A percentile compares a stretch with the other conserved stretches of the same genome.
Conservation (phyloP, 352 stramenopile genomes). For the Phytophthora cryptogea region DNA sequence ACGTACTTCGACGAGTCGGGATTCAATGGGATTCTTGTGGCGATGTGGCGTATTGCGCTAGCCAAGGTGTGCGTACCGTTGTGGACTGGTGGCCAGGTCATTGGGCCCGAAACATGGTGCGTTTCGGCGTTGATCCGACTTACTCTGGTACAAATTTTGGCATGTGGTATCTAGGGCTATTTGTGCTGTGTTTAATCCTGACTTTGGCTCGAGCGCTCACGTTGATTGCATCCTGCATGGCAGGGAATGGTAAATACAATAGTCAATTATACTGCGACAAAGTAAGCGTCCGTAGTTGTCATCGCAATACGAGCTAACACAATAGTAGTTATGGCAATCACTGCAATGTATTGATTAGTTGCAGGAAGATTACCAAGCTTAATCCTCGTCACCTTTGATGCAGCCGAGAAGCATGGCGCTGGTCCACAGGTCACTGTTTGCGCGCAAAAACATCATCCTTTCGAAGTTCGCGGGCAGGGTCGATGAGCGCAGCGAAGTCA, state of each 20-base stretch:
- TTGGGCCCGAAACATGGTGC: conserved; percentile 39
- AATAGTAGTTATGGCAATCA: too few relatives aligned
- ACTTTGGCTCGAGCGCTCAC: conserved; percentile 27
- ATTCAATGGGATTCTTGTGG: conserved; percentile 21
- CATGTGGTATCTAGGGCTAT: conserved; percentile 42
- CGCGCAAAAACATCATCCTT: not conserved
- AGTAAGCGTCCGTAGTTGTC: too few relatives aligned
- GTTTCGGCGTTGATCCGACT: conserved; percentile 19
- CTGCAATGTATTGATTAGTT: too few relatives aligned
- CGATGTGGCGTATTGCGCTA: conserved; percentile 18
- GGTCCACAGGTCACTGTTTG: not conserved
- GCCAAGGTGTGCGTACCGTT: conserved; percentile 24
- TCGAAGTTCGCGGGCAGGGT: not conserved
- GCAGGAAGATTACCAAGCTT: too few relatives aligned
- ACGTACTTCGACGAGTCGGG: conserved; percentile 40
- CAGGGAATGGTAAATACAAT: too few relatives aligned
- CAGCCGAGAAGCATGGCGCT: conserved; percentile 4
- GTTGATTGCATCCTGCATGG: conserved; percentile 33
- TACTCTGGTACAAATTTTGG: conserved; percentile 45
- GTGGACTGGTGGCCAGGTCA: conserved; percentile 46
- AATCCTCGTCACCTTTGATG: not conserved
- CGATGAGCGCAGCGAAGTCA: not conserved
- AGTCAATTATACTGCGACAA: too few relatives aligned
- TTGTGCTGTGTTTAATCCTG: conserved; percentile 26
- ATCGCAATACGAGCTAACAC: too few relatives aligned